Evolutionary conservation across 192 early-diverging fungal species (phyloP).

Genomic region (Umbelopsis sp.): DNA sequence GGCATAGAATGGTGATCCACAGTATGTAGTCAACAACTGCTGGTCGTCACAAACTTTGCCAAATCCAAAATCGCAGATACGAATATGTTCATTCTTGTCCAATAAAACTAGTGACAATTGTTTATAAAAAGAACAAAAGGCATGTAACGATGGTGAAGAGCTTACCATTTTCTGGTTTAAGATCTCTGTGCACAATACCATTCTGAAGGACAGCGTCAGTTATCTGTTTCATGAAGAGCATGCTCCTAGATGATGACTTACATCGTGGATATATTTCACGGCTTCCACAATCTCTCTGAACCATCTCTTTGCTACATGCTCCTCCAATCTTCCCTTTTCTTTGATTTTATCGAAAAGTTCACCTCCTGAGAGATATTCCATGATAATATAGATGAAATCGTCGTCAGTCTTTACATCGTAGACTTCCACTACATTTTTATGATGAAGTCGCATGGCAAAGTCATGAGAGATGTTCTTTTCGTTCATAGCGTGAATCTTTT

Average conservation of each 20-base stretch:
- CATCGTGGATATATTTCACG: slow-evolving; percentile 55
- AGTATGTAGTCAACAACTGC: slow-evolving; percentile 65
- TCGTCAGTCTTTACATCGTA: slow-evolving; percentile 53
- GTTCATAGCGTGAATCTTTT: slow-evolving; percentile 48
- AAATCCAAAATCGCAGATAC: slow-evolving; percentile 68
- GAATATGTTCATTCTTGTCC: slow-evolving; percentile 49
- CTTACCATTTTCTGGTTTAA: slow-evolving; percentile 66
- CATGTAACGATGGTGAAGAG: background rate
- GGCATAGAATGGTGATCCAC: slow-evolving; percentile 69
- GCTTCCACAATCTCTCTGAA: slow-evolving; percentile 58
- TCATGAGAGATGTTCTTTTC: slow-evolving; percentile 53
- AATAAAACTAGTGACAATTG: slow-evolving; percentile 43
- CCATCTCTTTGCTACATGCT: slow-evolving; percentile 50
- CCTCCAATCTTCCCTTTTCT: slow-evolving; percentile 47
- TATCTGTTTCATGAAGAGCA: background rate
- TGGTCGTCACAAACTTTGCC: slow-evolving; percentile 54
- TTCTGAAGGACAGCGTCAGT: slow-evolving; percentile 38
- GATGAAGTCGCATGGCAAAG: slow-evolving; percentile 37
- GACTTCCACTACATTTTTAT: slow-evolving; percentile 59
- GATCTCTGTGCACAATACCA: slow-evolving; percentile 60
- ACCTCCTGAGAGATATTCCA: slow-evolving; percentile 61
- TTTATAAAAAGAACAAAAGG: background rate
- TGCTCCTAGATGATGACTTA: slow-evolving; percentile 17
- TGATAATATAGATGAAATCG: slow-evolving; percentile 59
- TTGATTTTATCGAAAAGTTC: slow-evolving; percentile 64